Conservation (phyloP, 208 protist species). For the Leishmania gerbilli region DNA sequence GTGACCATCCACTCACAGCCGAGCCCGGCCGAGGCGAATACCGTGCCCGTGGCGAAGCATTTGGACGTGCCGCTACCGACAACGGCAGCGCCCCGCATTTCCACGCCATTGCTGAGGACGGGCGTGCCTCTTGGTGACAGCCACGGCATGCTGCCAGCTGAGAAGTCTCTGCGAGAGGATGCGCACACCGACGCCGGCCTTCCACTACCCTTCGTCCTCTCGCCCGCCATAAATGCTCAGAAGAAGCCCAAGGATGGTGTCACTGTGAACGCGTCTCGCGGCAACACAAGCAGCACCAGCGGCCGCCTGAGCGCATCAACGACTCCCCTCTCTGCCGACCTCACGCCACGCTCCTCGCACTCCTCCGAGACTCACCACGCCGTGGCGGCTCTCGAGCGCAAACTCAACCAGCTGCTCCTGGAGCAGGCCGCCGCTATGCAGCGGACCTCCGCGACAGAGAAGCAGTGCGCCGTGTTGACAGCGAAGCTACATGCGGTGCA, state of each 20-base stretch:
- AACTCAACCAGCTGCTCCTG: slow-evolving; percentile 62
- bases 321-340: slow-evolving; percentile 21
- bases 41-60: not conserved
- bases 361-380: slow-evolving; percentile 37
- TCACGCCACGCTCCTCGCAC: slow-evolving; percentile 19
- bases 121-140: too few relatives aligned
- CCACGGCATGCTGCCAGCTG: not conserved
- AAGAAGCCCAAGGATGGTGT: not conserved
- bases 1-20: not conserved
- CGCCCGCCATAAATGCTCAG: not conserved
- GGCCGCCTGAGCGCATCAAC: slow-evolving; percentile 5
- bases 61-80: not conserved
- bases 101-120: not conserved
- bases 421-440: slow-evolving; percentile 64
- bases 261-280: not conserved
- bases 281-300: not conserved
- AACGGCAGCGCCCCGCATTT: not conserved
- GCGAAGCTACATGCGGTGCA: slow-evolving; percentile 59
- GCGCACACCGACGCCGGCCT: not conserved
- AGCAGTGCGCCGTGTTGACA: slow-evolving; percentile 52
- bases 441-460: slow-evolving; percentile 44
- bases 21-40: not conserved
- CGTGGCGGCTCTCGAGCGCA: slow-evolving; percentile 55
- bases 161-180: not conserved
- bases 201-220: not conserved